Evolutionary conservation across 2,329 filamentous ascomycete genomes (phyloP).

Genomic region (Mycosphaerella sp.): DNA sequence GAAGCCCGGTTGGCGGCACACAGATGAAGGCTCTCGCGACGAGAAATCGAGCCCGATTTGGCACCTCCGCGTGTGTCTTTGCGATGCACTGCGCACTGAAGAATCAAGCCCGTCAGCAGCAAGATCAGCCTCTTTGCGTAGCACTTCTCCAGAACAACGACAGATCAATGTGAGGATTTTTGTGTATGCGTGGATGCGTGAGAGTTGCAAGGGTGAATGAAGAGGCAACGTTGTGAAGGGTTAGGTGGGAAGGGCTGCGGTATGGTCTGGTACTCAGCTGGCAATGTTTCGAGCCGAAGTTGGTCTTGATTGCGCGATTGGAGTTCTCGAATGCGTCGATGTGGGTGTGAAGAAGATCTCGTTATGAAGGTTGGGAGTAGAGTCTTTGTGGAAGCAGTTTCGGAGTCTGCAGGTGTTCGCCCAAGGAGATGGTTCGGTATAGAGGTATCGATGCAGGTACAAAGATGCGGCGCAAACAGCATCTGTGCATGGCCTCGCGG

Average conservation of each 20-base stretch:
- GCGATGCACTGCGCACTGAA: slow-evolving; percentile 1
- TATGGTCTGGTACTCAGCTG: not conserved
- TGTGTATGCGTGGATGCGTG: not conserved
- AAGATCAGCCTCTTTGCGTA: slow-evolving; percentile 12
- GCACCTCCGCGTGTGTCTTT: slow-evolving; percentile 10
- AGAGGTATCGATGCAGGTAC: slow-evolving; percentile 2
- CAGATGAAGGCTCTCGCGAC: slow-evolving; percentile 10
- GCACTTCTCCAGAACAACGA: not conserved
- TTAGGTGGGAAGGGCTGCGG: too few species aligned
- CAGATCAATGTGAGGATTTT: not conserved
- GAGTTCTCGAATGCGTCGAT: not conserved
- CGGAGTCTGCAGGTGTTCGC: slow-evolving; percentile 6
- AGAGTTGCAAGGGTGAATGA: not conserved
- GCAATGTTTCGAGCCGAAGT: not conserved
- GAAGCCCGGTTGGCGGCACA: slow-evolving; percentile 5
- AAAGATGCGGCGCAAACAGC: not conserved
- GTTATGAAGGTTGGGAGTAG: not conserved
- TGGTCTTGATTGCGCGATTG: not conserved
- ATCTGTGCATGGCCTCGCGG: not conserved
- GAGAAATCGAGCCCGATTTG: slow-evolving; percentile 8
- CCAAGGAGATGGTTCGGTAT: not conserved
- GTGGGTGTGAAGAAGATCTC: not conserved
- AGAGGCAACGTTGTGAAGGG: not conserved
- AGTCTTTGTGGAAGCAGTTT: not conserved
- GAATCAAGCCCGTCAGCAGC: slow-evolving; percentile 7